Evolutionary conservation across 108 stramenopile species (phyloP).

Genomic region (Nitzschia palea): DNA sequence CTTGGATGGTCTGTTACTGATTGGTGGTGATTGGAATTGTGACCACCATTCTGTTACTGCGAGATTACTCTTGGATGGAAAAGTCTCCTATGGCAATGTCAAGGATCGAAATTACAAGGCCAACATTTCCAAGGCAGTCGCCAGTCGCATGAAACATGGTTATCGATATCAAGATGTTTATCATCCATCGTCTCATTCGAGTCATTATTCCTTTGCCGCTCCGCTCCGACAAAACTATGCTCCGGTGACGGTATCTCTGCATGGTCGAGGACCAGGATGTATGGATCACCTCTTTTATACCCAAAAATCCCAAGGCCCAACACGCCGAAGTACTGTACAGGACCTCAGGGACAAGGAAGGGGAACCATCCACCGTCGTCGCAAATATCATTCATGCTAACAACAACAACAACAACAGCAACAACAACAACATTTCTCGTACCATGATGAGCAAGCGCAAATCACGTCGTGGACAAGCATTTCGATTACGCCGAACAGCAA

Average conservation of each 20-base stretch:
- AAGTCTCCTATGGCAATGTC: slow-evolving; percentile 28
- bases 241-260: slow-evolving; percentile 45
- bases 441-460: neutral
- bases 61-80: slow-evolving; percentile 28
- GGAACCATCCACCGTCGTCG: neutral
- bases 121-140: slow-evolving; percentile 40
- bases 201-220: too few species aligned
- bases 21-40: slow-evolving; percentile 52
- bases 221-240: slow-evolving; percentile 24
- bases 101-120: slow-evolving; percentile 47
- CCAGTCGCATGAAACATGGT: slow-evolving; percentile 35
- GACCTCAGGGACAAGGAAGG: too few species aligned
- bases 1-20: slow-evolving; percentile 33
- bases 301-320: neutral
- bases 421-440: neutral
- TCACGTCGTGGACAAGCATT: slow-evolving; percentile 9
- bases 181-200: too few species aligned
- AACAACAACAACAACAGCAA: neutral
- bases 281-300: slow-evolving; percentile 53
- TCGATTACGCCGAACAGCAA: slow-evolving; percentile 5
- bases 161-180: slow-evolving; percentile 45
- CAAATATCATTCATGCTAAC: neutral
- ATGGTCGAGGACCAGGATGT: slow-evolving; percentile 44
- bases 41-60: slow-evolving; percentile 34
- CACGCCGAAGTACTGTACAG: neutral